These are phyloP conservation scores for Kondoa malvinella DNA, from an alignment of 768 basidiomycete genomes.

Conservation along the genomic window DNA sequence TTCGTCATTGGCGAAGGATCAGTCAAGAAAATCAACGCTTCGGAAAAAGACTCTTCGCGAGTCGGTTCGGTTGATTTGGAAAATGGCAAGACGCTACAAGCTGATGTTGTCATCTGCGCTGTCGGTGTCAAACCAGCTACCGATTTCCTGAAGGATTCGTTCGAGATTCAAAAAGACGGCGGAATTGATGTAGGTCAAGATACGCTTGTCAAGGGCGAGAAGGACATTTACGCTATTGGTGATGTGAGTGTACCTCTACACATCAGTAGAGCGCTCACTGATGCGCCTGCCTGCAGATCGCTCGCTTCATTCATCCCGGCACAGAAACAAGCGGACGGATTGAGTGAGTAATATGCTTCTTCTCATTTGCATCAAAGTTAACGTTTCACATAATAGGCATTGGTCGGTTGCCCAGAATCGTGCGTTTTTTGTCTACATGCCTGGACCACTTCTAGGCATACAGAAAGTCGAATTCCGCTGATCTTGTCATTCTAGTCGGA, in stretches of 20 bases:
- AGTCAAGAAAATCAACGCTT: conserved; percentile 5
- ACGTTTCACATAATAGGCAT: neutral
- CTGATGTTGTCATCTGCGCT: conserved; percentile 8
- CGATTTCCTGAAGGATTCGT: conserved; percentile 11
- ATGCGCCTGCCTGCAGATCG: neutral
- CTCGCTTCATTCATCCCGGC: conserved; percentile 5
- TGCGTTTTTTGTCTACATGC: neutral
- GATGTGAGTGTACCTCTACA: conserved; percentile 2
- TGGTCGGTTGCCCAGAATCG: conserved; percentile 4
- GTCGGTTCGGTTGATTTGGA: conserved; percentile 16
- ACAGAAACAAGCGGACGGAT: conserved; percentile 2
- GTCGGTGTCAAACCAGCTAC: conserved; percentile 18
- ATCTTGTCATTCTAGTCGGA: neutral
- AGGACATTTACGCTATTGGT: conserved; percentile 17
- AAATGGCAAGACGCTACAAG: conserved; percentile 14
- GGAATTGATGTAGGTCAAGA: conserved; percentile 17
- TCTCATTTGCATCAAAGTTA: neutral
- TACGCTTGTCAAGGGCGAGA: conserved; percentile 13
- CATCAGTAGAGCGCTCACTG: neutral
- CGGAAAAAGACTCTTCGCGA: conserved; percentile 11
- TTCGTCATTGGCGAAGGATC: conserved; percentile 40
- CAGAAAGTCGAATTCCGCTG: neutral
- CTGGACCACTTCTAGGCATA: neutral
- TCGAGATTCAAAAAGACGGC: conserved; percentile 16
- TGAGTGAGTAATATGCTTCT: neutral